Conservation (phyloP, 495 filamentous ascomycete genomes). For the Xanthoparmelia taractica region DNA sequence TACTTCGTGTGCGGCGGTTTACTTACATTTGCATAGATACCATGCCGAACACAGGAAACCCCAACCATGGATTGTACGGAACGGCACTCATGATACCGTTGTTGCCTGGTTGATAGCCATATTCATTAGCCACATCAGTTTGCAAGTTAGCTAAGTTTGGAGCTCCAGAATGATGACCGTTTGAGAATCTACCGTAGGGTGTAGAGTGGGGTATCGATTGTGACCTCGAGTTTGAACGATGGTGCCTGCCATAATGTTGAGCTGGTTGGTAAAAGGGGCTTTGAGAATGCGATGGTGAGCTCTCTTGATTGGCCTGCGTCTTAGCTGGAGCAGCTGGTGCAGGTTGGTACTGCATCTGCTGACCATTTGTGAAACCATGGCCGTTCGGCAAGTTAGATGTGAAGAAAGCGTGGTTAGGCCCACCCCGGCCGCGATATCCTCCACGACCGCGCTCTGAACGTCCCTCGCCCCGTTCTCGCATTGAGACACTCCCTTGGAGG, state of each 20-base stretch:
- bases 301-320: conserved; percentile 23
- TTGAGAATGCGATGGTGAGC: conserved; percentile 25
- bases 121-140: conserved; percentile 34
- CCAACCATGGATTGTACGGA: conserved; percentile 50
- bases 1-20: background rate
- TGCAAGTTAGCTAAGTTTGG: conserved; percentile 27
- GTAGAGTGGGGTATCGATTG: conserved; percentile 43
- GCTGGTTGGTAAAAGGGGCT: conserved; percentile 14
- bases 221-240: conserved; percentile 41
- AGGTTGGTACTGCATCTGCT: conserved; percentile 37
- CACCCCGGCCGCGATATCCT: conserved; percentile 47
- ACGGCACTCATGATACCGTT: conserved; percentile 53
- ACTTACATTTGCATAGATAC: conserved; percentile 63
- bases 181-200: conserved; percentile 26
- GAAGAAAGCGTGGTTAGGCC: conserved; percentile 37
- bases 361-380: conserved; percentile 38
- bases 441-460: conserved; percentile 47
- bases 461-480: conserved; percentile 41
- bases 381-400: conserved; percentile 31
- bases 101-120: conserved; percentile 47
- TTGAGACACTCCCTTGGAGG: conserved; percentile 22
- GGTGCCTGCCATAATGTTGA: conserved; percentile 25
- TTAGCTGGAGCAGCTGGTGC: conserved; percentile 26
- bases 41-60: conserved; percentile 48
- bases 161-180: conserved; percentile 26